Percentiles rank a stretch among this genome's conserved stretches.
phyloP scores from a whole-genome alignment of 176 grass and related monocot genomes.

The Dendrocalamus sinicus region DNA sequence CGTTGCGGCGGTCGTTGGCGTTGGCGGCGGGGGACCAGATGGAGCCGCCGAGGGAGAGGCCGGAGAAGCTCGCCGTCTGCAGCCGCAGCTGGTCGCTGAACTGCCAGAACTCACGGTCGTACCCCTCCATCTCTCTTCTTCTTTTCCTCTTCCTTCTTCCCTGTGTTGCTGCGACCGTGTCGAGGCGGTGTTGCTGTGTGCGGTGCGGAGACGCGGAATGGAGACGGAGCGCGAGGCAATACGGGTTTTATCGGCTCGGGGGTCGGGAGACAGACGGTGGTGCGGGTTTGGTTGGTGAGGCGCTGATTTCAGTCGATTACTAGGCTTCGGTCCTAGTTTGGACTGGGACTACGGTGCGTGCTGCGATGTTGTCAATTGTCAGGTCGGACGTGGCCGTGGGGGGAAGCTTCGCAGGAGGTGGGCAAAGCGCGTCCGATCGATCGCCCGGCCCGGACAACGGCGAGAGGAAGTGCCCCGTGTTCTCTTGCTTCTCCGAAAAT shows the following conservation, averaged over 20 bases:
- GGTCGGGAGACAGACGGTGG: not conserved
- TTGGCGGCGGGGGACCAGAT: constrained; percentile 68
- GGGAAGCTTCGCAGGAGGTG: constrained; percentile 44
- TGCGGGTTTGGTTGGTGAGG: not conserved
- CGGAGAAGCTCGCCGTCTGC: constrained; percentile 73
- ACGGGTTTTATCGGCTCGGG: not conserved
- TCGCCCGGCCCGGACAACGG: no score
- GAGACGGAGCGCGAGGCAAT: not conserved
- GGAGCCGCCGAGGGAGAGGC: constrained; percentile 79
- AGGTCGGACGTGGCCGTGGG: not conserved
- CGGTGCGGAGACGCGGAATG: not conserved
- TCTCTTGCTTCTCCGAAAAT: no score
- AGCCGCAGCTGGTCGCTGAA: constrained; percentile 95
- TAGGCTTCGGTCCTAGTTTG: not conserved
- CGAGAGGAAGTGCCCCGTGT: no score
- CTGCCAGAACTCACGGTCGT: constrained; percentile 85
- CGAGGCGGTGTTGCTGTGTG: not conserved
- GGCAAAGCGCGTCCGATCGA: constrained; percentile 26
- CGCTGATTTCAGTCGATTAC: not conserved
- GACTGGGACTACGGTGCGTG: not conserved
- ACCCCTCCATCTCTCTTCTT: constrained; percentile 41
- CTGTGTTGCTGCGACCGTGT: not conserved
- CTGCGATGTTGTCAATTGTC: not conserved
- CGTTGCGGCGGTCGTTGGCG: constrained; percentile 38
- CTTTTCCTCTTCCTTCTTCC: not conserved